These are phyloP conservation scores for Phytopythium helicoides DNA, from an alignment of 352 stramenopile genomes.

Conservation along the genomic window DNA sequence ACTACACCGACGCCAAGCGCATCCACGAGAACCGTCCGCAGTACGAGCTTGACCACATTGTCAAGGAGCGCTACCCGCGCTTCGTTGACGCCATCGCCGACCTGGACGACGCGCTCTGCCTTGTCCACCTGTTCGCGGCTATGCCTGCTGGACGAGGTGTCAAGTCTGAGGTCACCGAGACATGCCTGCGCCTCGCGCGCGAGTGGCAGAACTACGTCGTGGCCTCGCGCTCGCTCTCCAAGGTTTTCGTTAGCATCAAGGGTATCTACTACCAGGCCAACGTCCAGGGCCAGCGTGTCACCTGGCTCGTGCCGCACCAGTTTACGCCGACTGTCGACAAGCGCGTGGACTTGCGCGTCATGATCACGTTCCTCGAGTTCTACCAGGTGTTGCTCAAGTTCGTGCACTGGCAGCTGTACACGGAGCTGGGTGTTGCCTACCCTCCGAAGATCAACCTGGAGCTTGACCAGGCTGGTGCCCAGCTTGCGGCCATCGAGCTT, in stretches of 20 bases:
- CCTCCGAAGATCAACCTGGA: conserved; percentile 91
- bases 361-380: conserved; percentile 99
- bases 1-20: conserved; percentile 76
- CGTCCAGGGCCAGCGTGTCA: conserved; percentile 92
- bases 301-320: conserved; percentile 98
- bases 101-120: conserved; percentile 97
- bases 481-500: conserved; percentile 67
- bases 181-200: conserved; percentile 90
- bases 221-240: conserved; percentile 89
- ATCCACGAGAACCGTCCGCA: conserved; percentile 87
- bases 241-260: conserved; percentile 99
- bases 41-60: conserved; percentile 97
- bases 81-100: conserved; percentile 98
- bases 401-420: conserved; percentile 98
- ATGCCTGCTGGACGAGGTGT: conserved; percentile 92
- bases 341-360: conserved; percentile 98
- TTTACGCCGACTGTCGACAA: conserved; percentile 97
- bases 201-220: conserved; percentile 98
- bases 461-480: conserved; percentile 69
- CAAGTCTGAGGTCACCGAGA: conserved; percentile 82
- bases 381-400: conserved; percentile 98
- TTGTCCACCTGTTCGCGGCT: conserved; percentile 96
- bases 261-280: conserved; percentile 98
- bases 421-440: conserved; percentile 92
- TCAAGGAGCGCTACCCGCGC: conserved; percentile 98